Evolutionary conservation across 2,329 filamentous ascomycete species (phyloP), one percentile per base, ranked within the genome.

Genomic region (Ceratocystiopsis minuta): DNA sequence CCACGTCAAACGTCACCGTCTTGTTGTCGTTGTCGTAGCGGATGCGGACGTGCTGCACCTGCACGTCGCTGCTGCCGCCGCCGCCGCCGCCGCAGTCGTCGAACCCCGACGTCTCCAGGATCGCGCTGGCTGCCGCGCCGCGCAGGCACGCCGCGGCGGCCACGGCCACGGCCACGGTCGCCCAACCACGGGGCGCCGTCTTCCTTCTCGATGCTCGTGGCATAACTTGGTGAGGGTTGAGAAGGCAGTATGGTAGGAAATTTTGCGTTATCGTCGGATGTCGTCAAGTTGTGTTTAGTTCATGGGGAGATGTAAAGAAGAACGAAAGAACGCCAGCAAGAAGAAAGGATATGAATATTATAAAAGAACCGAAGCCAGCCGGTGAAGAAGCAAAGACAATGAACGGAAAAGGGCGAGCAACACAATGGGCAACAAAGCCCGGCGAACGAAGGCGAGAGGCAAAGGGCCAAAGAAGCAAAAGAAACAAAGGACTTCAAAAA

Each of bases 71-170:
- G 66, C 58, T 52, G 32, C 24, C 69, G 24, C 67, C n/a, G n/a
- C n/a, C n/a, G n/a, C n/a, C n/a, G 24, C 24, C 24, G 52, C 67
- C 59, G 60, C 90, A 96, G 49, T 77, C 76, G 53, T 67, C 74
- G 63, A 90, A 93, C 45, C 86, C 83, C 48, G 71, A 72, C 18
- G 87, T 95, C 55, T 78, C 72, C 44, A 98, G 72, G 44, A 92
- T 66, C 51, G 88, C 76, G 46, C 63, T 68, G 43, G 73, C 82
- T 45, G 80, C 56, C 42, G 70, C 78, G 45, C 65, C 60, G 39
- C 55, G 57, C 24, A 37, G 5, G 11, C 43, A 32, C 32, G 46
- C 51, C 42, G 34, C 10, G 13, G 44, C 44, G 16, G 45, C 44
- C 18, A 42, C n/a, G 4, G 40, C 39, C 36, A 45, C 50, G 40